Evolutionary conservation across 2,329 filamentous ascomycete genomes (phyloP), one percentile per base, ranked within the genome.

Genomic region (Tolypocladium endophyticum): DNA sequence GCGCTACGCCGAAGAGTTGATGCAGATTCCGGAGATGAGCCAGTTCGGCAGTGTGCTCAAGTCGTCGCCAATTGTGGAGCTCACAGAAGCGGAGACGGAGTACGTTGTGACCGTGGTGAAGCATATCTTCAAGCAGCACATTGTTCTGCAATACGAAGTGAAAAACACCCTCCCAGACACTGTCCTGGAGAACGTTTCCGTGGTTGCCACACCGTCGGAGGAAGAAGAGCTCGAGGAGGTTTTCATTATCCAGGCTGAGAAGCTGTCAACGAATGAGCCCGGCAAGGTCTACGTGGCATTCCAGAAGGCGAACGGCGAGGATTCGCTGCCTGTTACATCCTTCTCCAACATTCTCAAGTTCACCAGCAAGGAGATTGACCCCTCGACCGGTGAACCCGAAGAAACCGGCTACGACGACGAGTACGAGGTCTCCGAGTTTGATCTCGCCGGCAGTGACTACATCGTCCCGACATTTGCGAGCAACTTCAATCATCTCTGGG

Each of bases 331-430:
- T 5, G 81, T 89, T 28, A 86, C 88, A 58, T 89, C 85, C 50
- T 96, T 99, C 75, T 91, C 90, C 65, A 99, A 97, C 75, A 79
- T 90, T 45, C 87, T 99, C 71, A 97, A 94, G 76, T 99, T 99
- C 73, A 97, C 92, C 23, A 94, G 88, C 79, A 97, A 97, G 78
- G 94, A 99, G 76, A 94, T 99, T 65, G 94, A 99, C 69, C 94
- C 94, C 7, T 89, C 89, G 33, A 96, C 90, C n/a, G 85, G 86
- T 65, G 92, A 97, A 75, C 90, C 93, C 0, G 94, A 99, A 73
- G 92, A 96, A 20, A 82, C 78, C 55, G 94, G 94, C 54, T 97
- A 97, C 73, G 93, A 97, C 58, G 94, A 99, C 70, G 94, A 99
- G 77, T 99, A 99, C 71, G 90, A 97, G 76, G 89, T 97, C 61